Evolutionary conservation across 768 basidiomycete genomes (phyloP).

Genomic region (Tephrocybe sp.): DNA sequence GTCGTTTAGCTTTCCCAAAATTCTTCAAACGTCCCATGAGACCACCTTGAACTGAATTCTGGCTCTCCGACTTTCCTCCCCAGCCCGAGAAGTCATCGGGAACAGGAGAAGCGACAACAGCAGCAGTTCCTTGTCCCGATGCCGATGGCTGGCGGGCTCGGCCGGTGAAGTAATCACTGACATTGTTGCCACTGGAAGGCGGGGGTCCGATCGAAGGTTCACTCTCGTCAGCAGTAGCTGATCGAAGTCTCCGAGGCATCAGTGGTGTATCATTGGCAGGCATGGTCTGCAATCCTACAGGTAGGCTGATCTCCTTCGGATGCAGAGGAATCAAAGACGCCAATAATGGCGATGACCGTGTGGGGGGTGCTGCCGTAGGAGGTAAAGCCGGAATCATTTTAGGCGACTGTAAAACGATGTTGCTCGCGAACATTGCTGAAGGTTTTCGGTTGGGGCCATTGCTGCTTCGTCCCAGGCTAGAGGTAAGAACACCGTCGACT

Average conservation of each 20-base stretch:
- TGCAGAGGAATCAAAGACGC: conserved; percentile 58
- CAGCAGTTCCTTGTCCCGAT: conserved; percentile 28
- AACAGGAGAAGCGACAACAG: conserved; percentile 42
- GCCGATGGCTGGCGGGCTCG: conserved; percentile 47
- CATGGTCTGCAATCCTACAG: conserved; percentile 41
- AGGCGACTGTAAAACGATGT: conserved; percentile 59
- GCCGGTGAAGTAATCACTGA: conserved; percentile 54
- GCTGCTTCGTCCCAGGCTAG: conserved; percentile 18
- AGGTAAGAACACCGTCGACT: conserved; percentile 21
- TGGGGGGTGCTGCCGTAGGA: conserved; percentile 44
- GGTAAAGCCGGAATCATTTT: conserved; percentile 66
- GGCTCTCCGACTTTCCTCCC: conserved; percentile 32
- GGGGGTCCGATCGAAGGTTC: conserved; percentile 18
- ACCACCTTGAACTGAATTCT: conserved; percentile 56
- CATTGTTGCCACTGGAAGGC: conserved; percentile 20
- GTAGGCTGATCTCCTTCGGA: conserved; percentile 24
- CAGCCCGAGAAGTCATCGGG: conserved; percentile 56
- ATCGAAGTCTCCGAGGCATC: conserved; percentile 35
- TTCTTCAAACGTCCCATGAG: conserved; percentile 81
- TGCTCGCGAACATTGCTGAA: conserved; percentile 25
- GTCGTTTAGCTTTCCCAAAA: conserved; percentile 59
- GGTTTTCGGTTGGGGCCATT: conserved; percentile 8
- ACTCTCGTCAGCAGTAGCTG: conserved; percentile 43
- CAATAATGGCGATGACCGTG: conserved; percentile 54
- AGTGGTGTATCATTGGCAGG: conserved; percentile 30